Base-by-base conservation (phyloP, 2,329 filamentous ascomycete genomes). In the Elsinoe perseae region DNA sequence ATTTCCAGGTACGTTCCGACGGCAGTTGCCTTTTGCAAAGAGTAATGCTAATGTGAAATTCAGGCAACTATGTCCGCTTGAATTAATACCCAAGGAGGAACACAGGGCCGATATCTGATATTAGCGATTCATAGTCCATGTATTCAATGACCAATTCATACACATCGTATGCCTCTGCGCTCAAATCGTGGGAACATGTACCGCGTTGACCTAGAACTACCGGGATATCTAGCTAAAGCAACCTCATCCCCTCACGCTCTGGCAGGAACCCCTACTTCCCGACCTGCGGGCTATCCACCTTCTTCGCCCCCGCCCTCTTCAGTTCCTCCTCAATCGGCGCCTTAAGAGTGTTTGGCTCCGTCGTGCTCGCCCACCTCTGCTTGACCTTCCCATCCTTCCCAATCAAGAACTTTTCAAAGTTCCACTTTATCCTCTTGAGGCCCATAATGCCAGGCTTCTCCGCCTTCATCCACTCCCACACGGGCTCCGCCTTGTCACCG, bases 401-500 rank as follows among this genome's bases (percentile, higher is more conserved):
- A 62, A 98, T 77, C 61, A 98, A 76, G 75, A 96, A 98, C 82
- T 98, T 98, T 74, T 98, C 93, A 77, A 97, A 98, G 76, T 98
- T 98, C 93, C 93, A 98, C 86, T 97, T 96, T 66, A 98, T 79
- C 60, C 85, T 75, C 84, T 95, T 92, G 68, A 97, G 71, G 18
- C 93, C 93, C 75, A 97, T 75, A 56, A 96, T 67, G 20, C 93
- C 91, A 0, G 92, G 81, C 77, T 89, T 86, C 72, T 80, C 74
- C 57, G 72, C 72, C 77, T 85, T 85, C 72, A 85, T 69, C 80
- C 80, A 98, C 69, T 87, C 80, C 72, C 80, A 97, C 34, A 95
- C 73, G 1, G 91, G 90, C 65, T 83, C 82, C 48, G 90, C 86
- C 27, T 83, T 77, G 64, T 86, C 82, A 66, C 93, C 93, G 71